These are phyloP conservation scores for Tetragonia tetragonoides DNA, from an alignment of 148 eudicot species.

Conservation along the genomic window DNA sequence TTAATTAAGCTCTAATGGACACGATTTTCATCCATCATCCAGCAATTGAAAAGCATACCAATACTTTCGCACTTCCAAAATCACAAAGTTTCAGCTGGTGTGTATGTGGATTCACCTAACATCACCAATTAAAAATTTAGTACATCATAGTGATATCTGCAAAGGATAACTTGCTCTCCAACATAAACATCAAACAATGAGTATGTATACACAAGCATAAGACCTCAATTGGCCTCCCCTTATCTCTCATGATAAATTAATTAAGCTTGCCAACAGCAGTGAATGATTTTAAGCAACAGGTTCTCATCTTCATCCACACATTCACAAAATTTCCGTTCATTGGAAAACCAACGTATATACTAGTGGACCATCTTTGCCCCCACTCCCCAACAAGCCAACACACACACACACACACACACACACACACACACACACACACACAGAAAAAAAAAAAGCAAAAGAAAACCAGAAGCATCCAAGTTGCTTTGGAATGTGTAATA, in stretches of 20 bases:
- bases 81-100: conserved; percentile 98
- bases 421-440: too few relatives aligned
- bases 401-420: too few relatives aligned
- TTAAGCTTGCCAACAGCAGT: background rate
- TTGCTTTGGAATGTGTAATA: background rate
- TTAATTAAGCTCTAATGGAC: conserved; percentile 17
- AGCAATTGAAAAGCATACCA: conserved; percentile 50
- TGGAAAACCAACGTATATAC: background rate
- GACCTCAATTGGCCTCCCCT: background rate
- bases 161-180: background rate
- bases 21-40: conserved; percentile 7
- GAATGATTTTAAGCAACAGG: background rate
- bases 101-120: conserved; percentile 96
- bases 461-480: background rate
- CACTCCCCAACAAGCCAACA: too few relatives aligned
- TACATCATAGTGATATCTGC: background rate
- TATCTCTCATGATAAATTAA: background rate
- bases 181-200: background rate
- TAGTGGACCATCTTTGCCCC: background rate
- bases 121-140: conserved; percentile 16
- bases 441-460: too few relatives aligned
- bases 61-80: conserved; percentile 99
- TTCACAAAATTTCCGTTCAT: background rate
- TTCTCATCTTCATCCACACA: background rate
- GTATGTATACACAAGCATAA: background rate